Percentiles rank a stretch among this genome's conserved stretches.
Conservation (phyloP, 2,329 filamentous ascomycete genomes). For the Fusarium dlaminii region DNA sequence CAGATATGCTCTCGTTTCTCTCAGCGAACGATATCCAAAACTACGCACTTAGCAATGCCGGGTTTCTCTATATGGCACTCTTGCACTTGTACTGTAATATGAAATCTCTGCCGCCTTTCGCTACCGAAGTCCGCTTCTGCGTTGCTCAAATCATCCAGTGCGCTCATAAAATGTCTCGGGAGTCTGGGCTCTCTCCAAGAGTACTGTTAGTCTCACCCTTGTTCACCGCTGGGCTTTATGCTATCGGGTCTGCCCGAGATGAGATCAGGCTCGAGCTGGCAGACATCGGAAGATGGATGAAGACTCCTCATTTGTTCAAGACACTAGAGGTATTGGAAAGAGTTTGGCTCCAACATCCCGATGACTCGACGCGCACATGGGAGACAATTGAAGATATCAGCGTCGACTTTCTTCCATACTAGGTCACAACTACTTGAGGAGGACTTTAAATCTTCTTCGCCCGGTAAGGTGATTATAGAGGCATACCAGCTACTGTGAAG, state of each 20-base stretch:
- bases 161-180: slow-evolving; percentile 5
- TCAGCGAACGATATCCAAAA: slow-evolving; percentile 12
- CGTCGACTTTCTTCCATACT: not conserved
- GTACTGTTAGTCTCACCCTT: slow-evolving; percentile 21
- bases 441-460: too few species aligned
- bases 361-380: not conserved
- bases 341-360: not conserved
- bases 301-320: slow-evolving; percentile 20
- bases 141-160: slow-evolving; percentile 15
- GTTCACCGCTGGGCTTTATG: slow-evolving; percentile 22
- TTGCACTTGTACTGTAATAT: slow-evolving; percentile 19
- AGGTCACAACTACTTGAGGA: too few species aligned
- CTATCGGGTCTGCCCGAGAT: not conserved
- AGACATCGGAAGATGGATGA: slow-evolving; percentile 27
- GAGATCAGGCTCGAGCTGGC: not conserved
- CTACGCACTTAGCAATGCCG: slow-evolving; percentile 24
- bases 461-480: not conserved
- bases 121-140: not conserved
- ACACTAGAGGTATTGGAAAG: slow-evolving; percentile 6
- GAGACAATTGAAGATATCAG: not conserved
- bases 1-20: not conserved
- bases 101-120: not conserved
- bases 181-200: slow-evolving; percentile 5
- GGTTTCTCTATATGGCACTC: slow-evolving; percentile 25
- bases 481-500: not conserved